Percentiles rank a stretch among this genome's conserved stretches.
Evolutionary conservation across 2,329 filamentous ascomycete genomes (phyloP).

Genomic region (Pseudopithomyces maydicus): DNA sequence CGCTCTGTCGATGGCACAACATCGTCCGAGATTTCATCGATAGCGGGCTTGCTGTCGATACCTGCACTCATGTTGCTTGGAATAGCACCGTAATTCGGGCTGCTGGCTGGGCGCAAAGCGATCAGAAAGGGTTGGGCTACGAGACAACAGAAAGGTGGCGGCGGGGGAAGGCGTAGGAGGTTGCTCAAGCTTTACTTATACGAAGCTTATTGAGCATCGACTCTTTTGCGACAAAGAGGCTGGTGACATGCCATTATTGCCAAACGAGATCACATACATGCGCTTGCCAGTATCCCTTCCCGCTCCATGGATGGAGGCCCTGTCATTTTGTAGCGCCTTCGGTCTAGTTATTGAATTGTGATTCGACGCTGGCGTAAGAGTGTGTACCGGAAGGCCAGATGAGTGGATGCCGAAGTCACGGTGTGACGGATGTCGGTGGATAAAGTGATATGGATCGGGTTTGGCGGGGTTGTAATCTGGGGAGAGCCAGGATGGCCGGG

Average conservation of each 20-base stretch:
- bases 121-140: not conserved
- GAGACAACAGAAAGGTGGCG: not conserved
- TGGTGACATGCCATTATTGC: conserved; percentile 7
- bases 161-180: conserved; percentile 6
- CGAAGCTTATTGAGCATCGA: conserved; percentile 12
- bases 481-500: conserved; percentile 12
- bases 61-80: conserved; percentile 20
- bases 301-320: conserved; percentile 12
- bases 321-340: conserved; percentile 10
- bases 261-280: conserved; percentile 22
- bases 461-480: conserved; percentile 10
- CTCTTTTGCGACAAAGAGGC: conserved; percentile 4
- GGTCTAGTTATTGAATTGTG: not conserved
- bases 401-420: conserved; percentile 8
- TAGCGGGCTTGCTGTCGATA: conserved; percentile 24
- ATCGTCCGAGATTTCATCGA: conserved; percentile 33
- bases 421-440: conserved; percentile 15
- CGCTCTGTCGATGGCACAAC: conserved; percentile 17
- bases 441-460: conserved; percentile 11
- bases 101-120: conserved; percentile 9
- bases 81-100: conserved; percentile 18
- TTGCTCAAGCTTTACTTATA: conserved; percentile 22
- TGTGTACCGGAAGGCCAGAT: not conserved
- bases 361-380: not conserved
- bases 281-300: conserved; percentile 15